Base-by-base conservation (phyloP, 768 basidiomycete species). In the Panaeolus cyanescens region DNA sequence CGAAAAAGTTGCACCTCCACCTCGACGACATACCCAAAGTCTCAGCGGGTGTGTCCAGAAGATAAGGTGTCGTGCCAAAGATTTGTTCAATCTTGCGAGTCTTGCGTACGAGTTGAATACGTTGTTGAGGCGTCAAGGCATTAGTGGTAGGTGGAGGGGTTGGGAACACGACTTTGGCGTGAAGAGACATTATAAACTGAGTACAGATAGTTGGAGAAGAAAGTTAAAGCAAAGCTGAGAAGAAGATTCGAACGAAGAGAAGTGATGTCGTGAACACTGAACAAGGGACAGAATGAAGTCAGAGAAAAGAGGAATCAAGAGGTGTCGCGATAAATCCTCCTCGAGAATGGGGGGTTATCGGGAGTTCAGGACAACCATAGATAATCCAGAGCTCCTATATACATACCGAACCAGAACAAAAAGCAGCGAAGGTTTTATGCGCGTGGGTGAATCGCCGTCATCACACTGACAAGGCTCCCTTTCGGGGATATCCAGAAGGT, bases 131-230 rank as follows among this genome's bases (percentile, higher is more conserved):
- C 6, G 83, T 81, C 55, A 86, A 70, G 17, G 77, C 72, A 70
- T 90, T 89, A 15, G 77, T 82, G 22, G 88, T 90, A 0, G 86
- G 85, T 3, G 87, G 87, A 15, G 82, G 82, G 4, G 73, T 62
- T 4, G 84, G 84, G 59, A 76, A 81, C 6, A 78, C 74, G 10
- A 79, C 71, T 67, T 75, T 78, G 13, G 70, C 42, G 59, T 59
- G 59, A n/a, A 59, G 55, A 54, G 63, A 62, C 59, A 64, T 58
- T 63, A 54, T 56, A 60, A 33, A 59, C 54, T 50, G 60, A 32
- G 32, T 59, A 55, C 55, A 61, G 45, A 50, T 56, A 60, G 36
- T 58, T 59, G 58, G 59, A n/a, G 40, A 31, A 55, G 55, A 30
- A 30, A 32, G 32, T 5, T 37, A 54, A 15, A 34, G 10, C 40